Percentiles rank a stretch among this genome's conserved stretches.
Conservation (phyloP, 2,329 filamentous ascomycete genomes). For the Coleophoma crateriformis region DNA sequence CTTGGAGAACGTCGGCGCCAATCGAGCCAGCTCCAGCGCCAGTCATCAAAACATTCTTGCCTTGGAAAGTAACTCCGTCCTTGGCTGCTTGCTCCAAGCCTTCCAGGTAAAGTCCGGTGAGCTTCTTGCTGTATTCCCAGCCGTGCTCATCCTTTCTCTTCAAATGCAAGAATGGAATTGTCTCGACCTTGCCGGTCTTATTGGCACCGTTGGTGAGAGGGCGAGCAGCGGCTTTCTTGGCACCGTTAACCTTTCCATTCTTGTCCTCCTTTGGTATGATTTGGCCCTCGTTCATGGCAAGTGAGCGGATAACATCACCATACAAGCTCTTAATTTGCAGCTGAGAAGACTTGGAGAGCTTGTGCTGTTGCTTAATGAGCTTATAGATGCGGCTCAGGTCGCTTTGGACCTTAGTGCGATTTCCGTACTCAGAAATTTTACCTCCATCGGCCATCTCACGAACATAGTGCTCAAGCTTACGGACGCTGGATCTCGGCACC, state of each 20-base stretch:
- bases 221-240: constrained; percentile 45
- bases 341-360: constrained; percentile 92
- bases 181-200: constrained; percentile 88
- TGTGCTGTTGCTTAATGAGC: constrained; percentile 97
- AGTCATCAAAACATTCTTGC: constrained; percentile 97
- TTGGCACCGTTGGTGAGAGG: constrained; percentile 41
- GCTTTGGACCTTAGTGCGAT: constrained; percentile 95
- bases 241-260: constrained; percentile 46
- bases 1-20: constrained; percentile 92
- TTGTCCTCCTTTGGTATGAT: constrained; percentile 84
- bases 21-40: constrained; percentile 97
- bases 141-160: constrained; percentile 91
- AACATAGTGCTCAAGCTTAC: constrained; percentile 97
- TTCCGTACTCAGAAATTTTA: constrained; percentile 98
- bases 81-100: constrained; percentile 85
- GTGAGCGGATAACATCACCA: constrained; percentile 85
- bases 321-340: constrained; percentile 95
- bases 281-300: constrained; percentile 97
- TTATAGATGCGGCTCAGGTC: constrained; percentile 95
- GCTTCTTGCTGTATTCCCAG: constrained; percentile 99
- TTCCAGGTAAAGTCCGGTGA: constrained; percentile 89
- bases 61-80: constrained; percentile 82
- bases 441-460: constrained; percentile 97
- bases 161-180: constrained; percentile 93
- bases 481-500: constrained; percentile 77